Conservation (phyloP, 2,329 filamentous ascomycete species). For the Fusarium sp. region DNA sequence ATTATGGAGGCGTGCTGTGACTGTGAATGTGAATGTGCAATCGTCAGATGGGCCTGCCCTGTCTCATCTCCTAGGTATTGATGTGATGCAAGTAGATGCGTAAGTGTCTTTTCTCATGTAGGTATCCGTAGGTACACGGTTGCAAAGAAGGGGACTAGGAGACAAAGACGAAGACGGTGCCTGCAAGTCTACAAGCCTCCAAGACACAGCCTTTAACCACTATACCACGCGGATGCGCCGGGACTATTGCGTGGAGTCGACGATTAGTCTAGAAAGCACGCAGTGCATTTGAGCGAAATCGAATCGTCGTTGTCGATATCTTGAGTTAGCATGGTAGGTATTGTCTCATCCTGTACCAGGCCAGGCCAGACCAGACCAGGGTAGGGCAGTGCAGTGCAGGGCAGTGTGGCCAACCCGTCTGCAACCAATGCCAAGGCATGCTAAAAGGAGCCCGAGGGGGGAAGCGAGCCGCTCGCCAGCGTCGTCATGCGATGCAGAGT, state of each 20-base stretch:
- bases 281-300: conserved; percentile 18
- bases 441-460: conserved; percentile 27
- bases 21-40: background rate
- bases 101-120: conserved; percentile 10
- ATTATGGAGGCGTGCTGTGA: conserved; percentile 28
- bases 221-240: conserved; percentile 44
- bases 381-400: conserved; percentile 17
- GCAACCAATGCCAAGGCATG: conserved; percentile 37
- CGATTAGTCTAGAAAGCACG: conserved; percentile 44
- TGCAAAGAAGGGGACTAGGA: conserved; percentile 29
- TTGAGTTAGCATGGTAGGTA: conserved; percentile 16
- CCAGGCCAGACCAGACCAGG: background rate
- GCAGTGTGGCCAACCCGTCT: conserved; percentile 36
- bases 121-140: background rate
- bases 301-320: conserved; percentile 23
- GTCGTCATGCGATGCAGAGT: conserved; percentile 44
- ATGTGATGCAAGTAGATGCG: conserved; percentile 39
- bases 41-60: conserved; percentile 18
- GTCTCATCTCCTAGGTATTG: conserved; percentile 28
- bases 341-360: background rate
- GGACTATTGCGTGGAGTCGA: conserved; percentile 43
- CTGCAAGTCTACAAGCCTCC: conserved; percentile 36
- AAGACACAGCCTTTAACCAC: conserved; percentile 46
- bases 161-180: conserved; percentile 17
- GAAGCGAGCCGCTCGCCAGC: conserved; percentile 35